Evolutionary conservation across 2,329 filamentous ascomycete genomes (phyloP), one percentile per base, ranked within the genome.

Genomic region (Elsinoe necatrix): DNA sequence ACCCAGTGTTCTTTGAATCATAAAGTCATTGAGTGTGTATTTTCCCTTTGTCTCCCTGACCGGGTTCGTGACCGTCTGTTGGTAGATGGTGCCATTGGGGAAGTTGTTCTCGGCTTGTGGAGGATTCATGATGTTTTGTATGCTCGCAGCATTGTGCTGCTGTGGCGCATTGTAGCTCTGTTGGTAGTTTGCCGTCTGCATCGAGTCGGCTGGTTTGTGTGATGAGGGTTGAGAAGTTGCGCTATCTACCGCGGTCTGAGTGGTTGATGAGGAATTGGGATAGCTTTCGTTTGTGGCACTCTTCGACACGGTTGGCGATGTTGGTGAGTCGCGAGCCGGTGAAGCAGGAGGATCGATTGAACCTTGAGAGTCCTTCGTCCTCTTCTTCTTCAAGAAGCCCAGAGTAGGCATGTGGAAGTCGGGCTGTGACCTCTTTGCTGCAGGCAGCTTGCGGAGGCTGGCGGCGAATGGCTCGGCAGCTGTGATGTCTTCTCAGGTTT

Each of bases 321-420:
- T 80, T 71, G 88, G 84, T 70, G 82, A 79, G 70, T 84, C 82
- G 69, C 79, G 39, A 35, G 54, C 54, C 20, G 54, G 54, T 14
- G 54, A 56, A 23, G 54, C 31, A 35, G 54, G 54, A 56, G 54
- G 72, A 71, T 84, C 80, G 65, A 72, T 71, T 70, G 72, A 73
- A 62, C 77, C 75, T 65, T 75, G 72, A 66, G 84, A 87, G 78
- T 96, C 90, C 83, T 90, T 95, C 76, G 90, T 95, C 82, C 90
- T 86, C 82, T 95, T 95, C 83, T 95, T 97, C 82, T 96, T 96
- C 71, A 97, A 83, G 71, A 96, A 90, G 74, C 89, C 89, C 79
- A 96, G 82, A 73, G 83, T 88, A 84, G 91, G 93, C 93, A 98
- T 97, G 73, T 67, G 42, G 31, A 55, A 65, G 21, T 34, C 29